Base-by-base conservation (phyloP, 2,329 filamentous ascomycete genomes). In the Claviceps monticola region DNA sequence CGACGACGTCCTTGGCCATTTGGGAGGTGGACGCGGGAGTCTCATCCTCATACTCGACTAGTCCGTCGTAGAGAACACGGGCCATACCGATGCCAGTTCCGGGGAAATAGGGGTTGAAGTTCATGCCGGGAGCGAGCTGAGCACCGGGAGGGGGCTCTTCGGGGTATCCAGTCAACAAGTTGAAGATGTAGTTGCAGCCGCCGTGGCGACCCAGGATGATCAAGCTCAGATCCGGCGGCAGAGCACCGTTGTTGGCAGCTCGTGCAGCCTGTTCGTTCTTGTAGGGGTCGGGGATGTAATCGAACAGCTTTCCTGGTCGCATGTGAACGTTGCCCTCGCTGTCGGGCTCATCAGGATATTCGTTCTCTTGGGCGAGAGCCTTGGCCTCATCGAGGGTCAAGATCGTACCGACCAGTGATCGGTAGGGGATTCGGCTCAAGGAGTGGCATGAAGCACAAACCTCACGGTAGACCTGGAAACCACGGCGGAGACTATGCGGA, bases 31-130 rank as follows among this genome's bases (percentile, higher is more conserved):
- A 88, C 48, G 93, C 93, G 50, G 89, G 87, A 43, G 93, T 98
- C 57, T 80, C 89, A 61, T 98, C 93, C 70, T 98, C 93, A 74
- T 97, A 98, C 71, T 98, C 93, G 57, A 98, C 93, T 53, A 98
- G 76, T 58, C 88, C 93, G 61, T 98, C 93, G 74, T 95, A 98
- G 55, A 98, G 82, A 56, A 97, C 93, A 82, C 93, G 91, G 63
- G 85, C 91, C 93, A 98, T 98, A 64, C 87, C 93, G 70, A 98
- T 98, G 68, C 91, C 91, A 62, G 93, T 97, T 67, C 93, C 93
- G 53, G 93, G 93, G 84, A 98, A 98, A 80, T 96, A 98, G 55
- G 93, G 93, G 82, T 98, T 98, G 83, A 98, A 98, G 83, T 97
- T 96, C 73, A 98, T 83, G 65, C 93, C 93, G 56, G 83, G 82